Conservation (phyloP, 345 rosid species). For the Corymbia maculata region DNA sequence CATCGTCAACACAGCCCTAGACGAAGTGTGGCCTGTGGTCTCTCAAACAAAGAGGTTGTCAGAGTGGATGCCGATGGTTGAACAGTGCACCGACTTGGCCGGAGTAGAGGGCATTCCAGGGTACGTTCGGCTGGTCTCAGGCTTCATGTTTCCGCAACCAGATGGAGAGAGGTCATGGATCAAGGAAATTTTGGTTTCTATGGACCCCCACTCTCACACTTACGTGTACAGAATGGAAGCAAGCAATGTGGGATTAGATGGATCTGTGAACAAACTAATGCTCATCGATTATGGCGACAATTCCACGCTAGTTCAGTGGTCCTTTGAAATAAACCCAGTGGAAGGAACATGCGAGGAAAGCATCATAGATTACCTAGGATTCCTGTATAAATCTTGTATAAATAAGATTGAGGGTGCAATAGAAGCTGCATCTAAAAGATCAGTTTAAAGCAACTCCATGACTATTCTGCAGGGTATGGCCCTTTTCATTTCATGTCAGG, state of each 20-base stretch:
- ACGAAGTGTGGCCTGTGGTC: conserved; percentile 32
- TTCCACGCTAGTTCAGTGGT: conserved; percentile 29
- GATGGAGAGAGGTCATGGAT: conserved; percentile 55
- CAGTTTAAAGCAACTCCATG: not conserved
- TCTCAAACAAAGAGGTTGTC: conserved; percentile 29
- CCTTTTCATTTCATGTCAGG: not conserved
- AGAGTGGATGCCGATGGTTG: conserved; percentile 58
- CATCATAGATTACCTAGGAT: conserved; percentile 35
- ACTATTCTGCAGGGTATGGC: not conserved
- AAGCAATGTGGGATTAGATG: conserved; percentile 44
- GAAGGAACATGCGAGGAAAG: conserved; percentile 30
- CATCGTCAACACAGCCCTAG: conserved; percentile 33
- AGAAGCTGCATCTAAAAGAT: conserved; percentile 7
- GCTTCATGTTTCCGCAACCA: conserved; percentile 51
- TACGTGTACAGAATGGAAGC: conserved; percentile 42
- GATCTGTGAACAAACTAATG: conserved; percentile 27
- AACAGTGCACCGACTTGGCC: conserved; percentile 29
- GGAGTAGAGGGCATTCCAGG: conserved; percentile 41
- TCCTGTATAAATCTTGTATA: conserved; percentile 40
- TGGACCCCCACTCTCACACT: conserved; percentile 17
- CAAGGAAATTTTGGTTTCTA: conserved; percentile 41
- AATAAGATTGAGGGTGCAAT: conserved; percentile 31
- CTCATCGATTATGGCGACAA: conserved; percentile 30
- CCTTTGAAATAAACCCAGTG: conserved; percentile 29
- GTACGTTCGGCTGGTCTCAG: conserved; percentile 30